Conservation (phyloP, 2,329 filamentous ascomycete species). For the Beauveria rudraprayagi region DNA sequence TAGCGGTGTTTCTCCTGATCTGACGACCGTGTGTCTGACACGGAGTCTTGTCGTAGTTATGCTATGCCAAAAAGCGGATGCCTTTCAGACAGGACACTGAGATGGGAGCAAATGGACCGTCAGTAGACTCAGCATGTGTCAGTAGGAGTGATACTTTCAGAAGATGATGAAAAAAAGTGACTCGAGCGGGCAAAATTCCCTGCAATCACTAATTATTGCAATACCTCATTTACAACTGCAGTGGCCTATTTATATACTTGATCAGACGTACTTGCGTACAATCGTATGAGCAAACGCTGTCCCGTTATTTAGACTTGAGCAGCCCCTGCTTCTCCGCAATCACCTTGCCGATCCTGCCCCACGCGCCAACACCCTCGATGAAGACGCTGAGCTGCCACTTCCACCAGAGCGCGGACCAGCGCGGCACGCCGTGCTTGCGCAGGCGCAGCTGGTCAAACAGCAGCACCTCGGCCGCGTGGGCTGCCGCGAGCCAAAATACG, state of each 20-base stretch:
- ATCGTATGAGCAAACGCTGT: background rate
- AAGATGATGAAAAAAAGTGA: no score
- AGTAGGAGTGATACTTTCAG: no score
- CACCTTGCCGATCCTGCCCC: conserved; percentile 3
- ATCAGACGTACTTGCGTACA: background rate
- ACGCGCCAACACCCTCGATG: conserved; percentile 9
- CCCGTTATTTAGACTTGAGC: background rate
- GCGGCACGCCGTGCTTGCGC: conserved; percentile 7
- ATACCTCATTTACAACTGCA: no score
- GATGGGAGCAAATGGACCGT: no score
- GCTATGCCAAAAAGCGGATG: no score
- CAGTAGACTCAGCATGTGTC: no score
- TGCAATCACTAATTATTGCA: no score
- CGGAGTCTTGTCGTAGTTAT: no score
- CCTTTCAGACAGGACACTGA: no score
- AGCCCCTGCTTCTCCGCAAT: conserved; percentile 6
- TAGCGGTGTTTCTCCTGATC: no score
- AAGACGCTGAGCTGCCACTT: conserved; percentile 10
- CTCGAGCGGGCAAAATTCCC: no score
- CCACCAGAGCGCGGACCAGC: conserved; percentile 8
- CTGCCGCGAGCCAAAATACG: background rate
- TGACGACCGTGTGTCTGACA: no score
- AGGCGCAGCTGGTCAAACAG: conserved; percentile 10
- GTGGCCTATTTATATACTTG: background rate
- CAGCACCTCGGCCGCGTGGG: conserved; percentile 1